A percentile compares a stretch with the other conserved stretches of the same genome.
Conservation (phyloP, 345 rosid species). For the Eucalyptus curtisii region DNA sequence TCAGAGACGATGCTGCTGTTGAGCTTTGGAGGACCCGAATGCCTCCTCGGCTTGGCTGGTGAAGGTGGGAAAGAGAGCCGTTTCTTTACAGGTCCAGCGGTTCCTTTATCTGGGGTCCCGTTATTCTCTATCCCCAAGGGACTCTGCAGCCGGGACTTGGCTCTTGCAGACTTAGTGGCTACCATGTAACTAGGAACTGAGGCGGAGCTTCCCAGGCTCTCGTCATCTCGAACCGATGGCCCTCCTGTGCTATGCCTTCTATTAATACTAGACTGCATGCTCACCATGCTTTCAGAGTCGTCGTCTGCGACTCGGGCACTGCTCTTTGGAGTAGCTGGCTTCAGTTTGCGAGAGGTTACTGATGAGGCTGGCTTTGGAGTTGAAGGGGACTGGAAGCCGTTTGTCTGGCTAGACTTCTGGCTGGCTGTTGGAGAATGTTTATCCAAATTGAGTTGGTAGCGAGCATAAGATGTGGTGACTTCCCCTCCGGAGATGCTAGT, state of each 20-base stretch:
- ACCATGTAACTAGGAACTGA: slow-evolving; percentile 83
- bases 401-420: slow-evolving; percentile 36
- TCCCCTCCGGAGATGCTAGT: slow-evolving; percentile 33
- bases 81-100: slow-evolving; percentile 41
- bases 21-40: slow-evolving; percentile 72
- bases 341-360: slow-evolving; percentile 41
- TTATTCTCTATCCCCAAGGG: slow-evolving; percentile 33
- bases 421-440: slow-evolving; percentile 51
- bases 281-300: slow-evolving; percentile 56
- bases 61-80: slow-evolving; percentile 74
- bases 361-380: slow-evolving; percentile 37
- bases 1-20: slow-evolving; percentile 29
- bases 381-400: slow-evolving; percentile 41
- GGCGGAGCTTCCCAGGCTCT: slow-evolving; percentile 56
- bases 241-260: slow-evolving; percentile 74
- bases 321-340: slow-evolving; percentile 38
- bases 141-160: slow-evolving; percentile 58
- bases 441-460: slow-evolving; percentile 53
- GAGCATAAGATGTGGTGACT: slow-evolving; percentile 46
- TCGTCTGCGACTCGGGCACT: slow-evolving; percentile 36
- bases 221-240: slow-evolving; percentile 52
- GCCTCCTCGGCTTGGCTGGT: slow-evolving; percentile 62
- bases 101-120: slow-evolving; percentile 39
- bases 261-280: slow-evolving; percentile 41
- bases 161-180: slow-evolving; percentile 79